Evolutionary conservation across 306 rosid species (phyloP).

Genomic region (Casuarina equisetifolia): DNA sequence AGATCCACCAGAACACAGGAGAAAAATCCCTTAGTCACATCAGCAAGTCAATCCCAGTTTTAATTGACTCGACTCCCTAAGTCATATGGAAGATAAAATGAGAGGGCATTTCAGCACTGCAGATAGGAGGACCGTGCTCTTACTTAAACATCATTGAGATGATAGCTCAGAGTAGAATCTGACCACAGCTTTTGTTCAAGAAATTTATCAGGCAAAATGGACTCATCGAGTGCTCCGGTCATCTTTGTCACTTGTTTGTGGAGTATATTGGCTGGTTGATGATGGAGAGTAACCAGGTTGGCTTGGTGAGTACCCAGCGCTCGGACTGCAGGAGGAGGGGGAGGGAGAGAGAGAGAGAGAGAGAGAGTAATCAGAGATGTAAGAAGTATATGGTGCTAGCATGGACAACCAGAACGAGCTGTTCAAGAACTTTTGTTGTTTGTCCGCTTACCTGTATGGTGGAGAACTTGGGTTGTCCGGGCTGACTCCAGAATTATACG

Average conservation of each 20-base stretch:
- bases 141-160: not conserved
- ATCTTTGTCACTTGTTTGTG: slow-evolving; percentile 77
- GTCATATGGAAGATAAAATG: not conserved
- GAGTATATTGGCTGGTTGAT: slow-evolving; percentile 92
- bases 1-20: not conserved
- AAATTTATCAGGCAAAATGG: not conserved
- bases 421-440: not conserved
- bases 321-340: slow-evolving; percentile 56
- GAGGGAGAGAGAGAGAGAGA: not conserved
- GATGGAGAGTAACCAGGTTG: slow-evolving; percentile 99
- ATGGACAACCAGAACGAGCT: not conserved
- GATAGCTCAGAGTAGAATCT: slow-evolving; percentile 8
- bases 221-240: slow-evolving; percentile 55
- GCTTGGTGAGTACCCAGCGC: slow-evolving; percentile 97
- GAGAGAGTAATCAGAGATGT: slow-evolving; percentile 2
- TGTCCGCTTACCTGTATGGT: slow-evolving; percentile 61
- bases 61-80: too few species aligned
- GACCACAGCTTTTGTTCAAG: slow-evolving; percentile 21
- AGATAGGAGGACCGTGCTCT: not conserved
- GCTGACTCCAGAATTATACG: slow-evolving; percentile 78
- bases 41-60: too few species aligned
- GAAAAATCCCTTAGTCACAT: not conserved
- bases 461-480: slow-evolving; percentile 97
- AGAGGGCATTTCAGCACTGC: not conserved
- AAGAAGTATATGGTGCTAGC: slow-evolving; percentile 17